Percentiles rank a stretch among this genome's conserved stretches.
phyloP scores from a whole-genome alignment of 306 rosid species.

The Begonia fuchsioides region DNA sequence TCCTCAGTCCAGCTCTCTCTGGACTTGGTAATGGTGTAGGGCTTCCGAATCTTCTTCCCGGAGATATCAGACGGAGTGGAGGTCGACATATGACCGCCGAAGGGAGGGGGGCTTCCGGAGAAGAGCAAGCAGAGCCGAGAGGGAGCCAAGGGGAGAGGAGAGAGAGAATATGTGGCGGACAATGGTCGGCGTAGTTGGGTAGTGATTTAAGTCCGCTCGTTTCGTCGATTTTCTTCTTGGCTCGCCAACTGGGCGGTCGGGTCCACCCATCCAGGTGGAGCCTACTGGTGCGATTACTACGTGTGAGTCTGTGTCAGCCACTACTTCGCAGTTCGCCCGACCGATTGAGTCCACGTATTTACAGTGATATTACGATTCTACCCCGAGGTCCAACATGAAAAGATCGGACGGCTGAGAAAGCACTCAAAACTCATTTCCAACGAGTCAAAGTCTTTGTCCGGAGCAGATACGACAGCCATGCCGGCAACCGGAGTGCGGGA shows the following conservation, averaged over 20 bases:
- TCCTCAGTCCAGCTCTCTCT: conserved; percentile 96
- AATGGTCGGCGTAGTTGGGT: conserved; percentile 1
- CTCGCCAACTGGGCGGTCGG: conserved; percentile 4
- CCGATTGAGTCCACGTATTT: background rate
- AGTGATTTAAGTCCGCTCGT: background rate
- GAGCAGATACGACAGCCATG: too few relatives aligned
- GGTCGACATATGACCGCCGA: conserved; percentile 7
- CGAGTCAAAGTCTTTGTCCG: too few relatives aligned
- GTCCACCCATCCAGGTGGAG: conserved; percentile 2
- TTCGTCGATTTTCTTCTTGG: background rate
- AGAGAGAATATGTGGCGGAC: conserved; percentile 15
- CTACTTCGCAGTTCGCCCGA: conserved; percentile 11
- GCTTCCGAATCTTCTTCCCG: conserved; percentile 79
- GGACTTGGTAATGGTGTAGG: conserved; percentile 90
- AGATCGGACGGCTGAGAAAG: conserved; percentile 6
- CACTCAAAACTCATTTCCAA: too few relatives aligned
- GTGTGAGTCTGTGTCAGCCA: conserved; percentile 12
- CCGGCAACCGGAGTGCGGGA: too few relatives aligned
- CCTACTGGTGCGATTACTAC: conserved; percentile 3
- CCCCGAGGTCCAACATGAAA: background rate
- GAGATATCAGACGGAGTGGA: conserved; percentile 36
- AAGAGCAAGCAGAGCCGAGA: conserved; percentile 4
- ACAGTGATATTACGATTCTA: too few relatives aligned
- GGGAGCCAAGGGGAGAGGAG: background rate
- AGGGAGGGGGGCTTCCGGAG: background rate